Conservation (phyloP, 2,329 filamentous ascomycete species). For the Fusarium luffae region DNA sequence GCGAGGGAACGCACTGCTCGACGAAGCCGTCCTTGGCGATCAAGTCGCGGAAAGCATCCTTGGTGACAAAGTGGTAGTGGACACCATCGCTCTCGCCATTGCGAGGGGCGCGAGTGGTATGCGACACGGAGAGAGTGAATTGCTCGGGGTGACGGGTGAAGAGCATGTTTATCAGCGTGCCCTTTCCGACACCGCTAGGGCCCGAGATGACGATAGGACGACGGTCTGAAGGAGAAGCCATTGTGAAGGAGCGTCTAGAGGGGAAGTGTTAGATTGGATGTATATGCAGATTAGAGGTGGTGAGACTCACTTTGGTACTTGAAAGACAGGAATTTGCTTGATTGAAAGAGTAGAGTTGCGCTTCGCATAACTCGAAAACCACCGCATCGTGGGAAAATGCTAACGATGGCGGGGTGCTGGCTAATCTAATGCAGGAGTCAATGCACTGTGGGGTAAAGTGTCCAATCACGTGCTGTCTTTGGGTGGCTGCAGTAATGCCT, state of each 20-base stretch:
- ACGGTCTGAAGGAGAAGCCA: constrained; percentile 56
- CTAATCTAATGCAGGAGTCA: constrained; percentile 7
- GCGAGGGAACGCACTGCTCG: constrained; percentile 63
- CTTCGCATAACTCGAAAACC: constrained; percentile 33
- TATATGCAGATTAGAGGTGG: too few species aligned
- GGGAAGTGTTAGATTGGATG: background rate
- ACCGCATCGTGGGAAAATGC: constrained; percentile 34
- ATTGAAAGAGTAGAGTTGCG: constrained; percentile 23
- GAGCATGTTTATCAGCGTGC: constrained; percentile 79
- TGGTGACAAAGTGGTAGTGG: constrained; percentile 83
- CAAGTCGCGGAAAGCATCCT: constrained; percentile 73
- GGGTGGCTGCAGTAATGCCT: background rate
- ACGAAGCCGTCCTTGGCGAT: constrained; percentile 78
- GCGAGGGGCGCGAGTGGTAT: constrained; percentile 86
- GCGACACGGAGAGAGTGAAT: constrained; percentile 69
- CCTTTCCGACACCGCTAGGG: constrained; percentile 83
- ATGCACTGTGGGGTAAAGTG: constrained; percentile 18
- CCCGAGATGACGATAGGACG: constrained; percentile 82
- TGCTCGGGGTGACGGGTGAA: constrained; percentile 66
- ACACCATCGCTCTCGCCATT: constrained; percentile 78
- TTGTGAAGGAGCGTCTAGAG: constrained; percentile 35
- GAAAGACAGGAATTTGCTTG: constrained; percentile 11
- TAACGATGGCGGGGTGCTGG: constrained; percentile 18
- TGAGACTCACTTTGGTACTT: constrained; percentile 12
- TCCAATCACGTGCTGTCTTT: constrained; percentile 23